phyloP scores from a whole-genome alignment of 108 stramenopile species.

The Fragilaria crotonensis region DNA sequence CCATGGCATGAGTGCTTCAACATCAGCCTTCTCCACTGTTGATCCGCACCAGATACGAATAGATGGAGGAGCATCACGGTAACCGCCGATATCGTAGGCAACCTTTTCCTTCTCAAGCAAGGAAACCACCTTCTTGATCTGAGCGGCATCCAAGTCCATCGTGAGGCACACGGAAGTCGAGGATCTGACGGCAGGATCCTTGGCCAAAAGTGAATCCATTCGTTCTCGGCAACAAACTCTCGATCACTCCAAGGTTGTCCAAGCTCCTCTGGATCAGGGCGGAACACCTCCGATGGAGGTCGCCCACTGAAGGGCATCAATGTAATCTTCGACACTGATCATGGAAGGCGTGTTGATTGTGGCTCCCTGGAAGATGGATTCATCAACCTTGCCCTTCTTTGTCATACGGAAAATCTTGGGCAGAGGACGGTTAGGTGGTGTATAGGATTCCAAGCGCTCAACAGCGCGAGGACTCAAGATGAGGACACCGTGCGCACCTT shows the following conservation, averaged over 20 bases:
- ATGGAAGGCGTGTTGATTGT: slow-evolving; percentile 99
- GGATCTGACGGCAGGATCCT: slow-evolving; percentile 91
- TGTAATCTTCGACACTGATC: slow-evolving; percentile 99
- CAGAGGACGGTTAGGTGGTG: slow-evolving; percentile 90
- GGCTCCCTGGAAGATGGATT: slow-evolving; percentile 92
- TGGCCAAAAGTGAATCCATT: slow-evolving; percentile 96
- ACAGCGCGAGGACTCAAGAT: slow-evolving; percentile 96
- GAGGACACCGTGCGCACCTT: slow-evolving; percentile 98
- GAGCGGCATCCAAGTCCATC: slow-evolving; percentile 83
- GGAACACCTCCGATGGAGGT: slow-evolving; percentile 87
- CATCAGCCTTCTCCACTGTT: slow-evolving; percentile 95
- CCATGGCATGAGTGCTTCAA: slow-evolving; percentile 98
- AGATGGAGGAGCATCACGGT: slow-evolving; percentile 98
- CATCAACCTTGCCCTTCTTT: slow-evolving; percentile 96
- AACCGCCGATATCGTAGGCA: slow-evolving; percentile 97
- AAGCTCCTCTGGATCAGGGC: slow-evolving; percentile 88
- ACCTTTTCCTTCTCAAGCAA: slow-evolving; percentile 91
- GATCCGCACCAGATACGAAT: slow-evolving; percentile 99
- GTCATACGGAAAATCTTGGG: slow-evolving; percentile 99
- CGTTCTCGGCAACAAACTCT: slow-evolving; percentile 90
- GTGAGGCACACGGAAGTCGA: slow-evolving; percentile 97
- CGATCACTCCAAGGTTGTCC: slow-evolving; percentile 87
- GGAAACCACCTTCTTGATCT: slow-evolving; percentile 94
- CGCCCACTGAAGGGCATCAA: slow-evolving; percentile 96
- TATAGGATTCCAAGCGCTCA: slow-evolving; percentile 94